phyloP scores from a whole-genome alignment of 768 basidiomycete species.

The Boletus fagicola region DNA sequence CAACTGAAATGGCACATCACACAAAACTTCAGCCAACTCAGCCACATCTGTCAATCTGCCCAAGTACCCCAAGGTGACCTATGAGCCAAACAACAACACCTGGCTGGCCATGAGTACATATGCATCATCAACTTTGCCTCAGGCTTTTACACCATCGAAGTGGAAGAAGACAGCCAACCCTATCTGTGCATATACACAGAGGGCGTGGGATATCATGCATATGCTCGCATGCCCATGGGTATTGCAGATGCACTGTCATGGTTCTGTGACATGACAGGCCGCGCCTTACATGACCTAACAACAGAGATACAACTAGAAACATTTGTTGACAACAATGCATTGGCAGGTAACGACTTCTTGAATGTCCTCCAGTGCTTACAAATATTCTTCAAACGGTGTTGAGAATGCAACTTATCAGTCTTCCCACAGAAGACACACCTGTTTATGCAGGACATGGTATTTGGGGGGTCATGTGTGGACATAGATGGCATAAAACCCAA shows the following conservation, averaged over 20 bases:
- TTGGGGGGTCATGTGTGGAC: too few relatives aligned
- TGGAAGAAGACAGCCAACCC: constrained; percentile 17
- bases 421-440: too few relatives aligned
- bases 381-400: too few relatives aligned
- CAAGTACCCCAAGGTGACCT: constrained; percentile 40
- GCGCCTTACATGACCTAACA: not conserved
- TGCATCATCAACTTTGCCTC: constrained; percentile 24
- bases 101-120: constrained; percentile 24
- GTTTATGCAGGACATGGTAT: too few relatives aligned
- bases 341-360: not conserved
- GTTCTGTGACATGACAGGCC: not conserved
- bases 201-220: constrained; percentile 38
- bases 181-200: constrained; percentile 38
- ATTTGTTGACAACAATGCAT: not conserved
- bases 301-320: not conserved
- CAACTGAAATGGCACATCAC: constrained; percentile 4
- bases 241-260: constrained; percentile 36
- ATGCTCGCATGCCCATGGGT: constrained; percentile 41
- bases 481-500: too few relatives aligned
- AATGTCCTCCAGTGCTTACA: too few relatives aligned
- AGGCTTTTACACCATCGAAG: constrained; percentile 24
- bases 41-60: constrained; percentile 29
- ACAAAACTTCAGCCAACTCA: constrained; percentile 14
- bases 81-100: constrained; percentile 34
- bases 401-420: too few relatives aligned